Percentiles rank a stretch among this genome's conserved stretches.
Evolutionary conservation across 202 grass and related monocot genomes (phyloP).

Genomic region (Setaria viridis): DNA sequence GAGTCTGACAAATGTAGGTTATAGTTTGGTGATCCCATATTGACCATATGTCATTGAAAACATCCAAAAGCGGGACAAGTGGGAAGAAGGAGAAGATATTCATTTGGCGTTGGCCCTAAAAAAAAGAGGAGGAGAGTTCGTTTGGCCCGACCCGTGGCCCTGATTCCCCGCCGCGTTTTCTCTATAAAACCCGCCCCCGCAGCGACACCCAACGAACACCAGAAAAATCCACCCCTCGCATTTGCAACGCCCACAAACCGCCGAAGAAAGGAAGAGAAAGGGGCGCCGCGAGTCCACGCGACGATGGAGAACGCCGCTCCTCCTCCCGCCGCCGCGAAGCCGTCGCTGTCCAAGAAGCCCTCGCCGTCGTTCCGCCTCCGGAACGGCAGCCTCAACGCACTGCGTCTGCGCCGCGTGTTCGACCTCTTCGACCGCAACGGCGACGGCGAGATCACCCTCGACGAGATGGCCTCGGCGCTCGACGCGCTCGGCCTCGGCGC

Average conservation of each 20-base stretch:
- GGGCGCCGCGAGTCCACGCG: neutral
- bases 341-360: conserved; percentile 57
- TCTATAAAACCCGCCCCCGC: conserved; percentile 18
- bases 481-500: conserved; percentile 75
- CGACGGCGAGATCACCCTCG: conserved; percentile 83
- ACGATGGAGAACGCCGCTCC: conserved; percentile 39
- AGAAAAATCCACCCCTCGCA: neutral
- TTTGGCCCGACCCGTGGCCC: neutral
- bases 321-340: conserved; percentile 11
- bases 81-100: neutral
- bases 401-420: conserved; percentile 82
- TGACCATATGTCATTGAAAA: neutral
- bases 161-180: neutral
- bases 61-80: neutral
- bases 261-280: neutral
- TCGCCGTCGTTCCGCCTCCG: conserved; percentile 86
- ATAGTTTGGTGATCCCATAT: neutral
- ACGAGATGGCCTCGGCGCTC: conserved; percentile 72
- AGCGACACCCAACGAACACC: conserved; percentile 11
- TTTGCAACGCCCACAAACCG: neutral
- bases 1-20: neutral
- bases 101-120: neutral
- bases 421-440: conserved; percentile 92
- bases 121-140: neutral
- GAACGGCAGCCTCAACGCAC: conserved; percentile 76